Evolutionary conservation across 2,329 filamentous ascomycete species (phyloP).

Genomic region (Penicillium sp.): DNA sequence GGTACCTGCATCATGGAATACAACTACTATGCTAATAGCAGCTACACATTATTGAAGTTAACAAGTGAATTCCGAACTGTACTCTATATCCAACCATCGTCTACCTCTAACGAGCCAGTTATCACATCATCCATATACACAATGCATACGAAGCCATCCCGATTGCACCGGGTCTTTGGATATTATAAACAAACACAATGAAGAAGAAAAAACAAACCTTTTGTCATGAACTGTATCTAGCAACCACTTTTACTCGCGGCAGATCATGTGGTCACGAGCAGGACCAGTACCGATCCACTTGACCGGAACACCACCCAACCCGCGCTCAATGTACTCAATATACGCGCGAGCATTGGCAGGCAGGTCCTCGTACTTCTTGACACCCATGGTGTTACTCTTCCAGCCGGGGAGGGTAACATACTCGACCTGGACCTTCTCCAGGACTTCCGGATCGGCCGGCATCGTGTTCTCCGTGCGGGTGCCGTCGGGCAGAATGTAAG

Average conservation of each 20-base stretch:
- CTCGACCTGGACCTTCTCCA: constrained; percentile 48
- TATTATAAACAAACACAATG: too few relatives aligned
- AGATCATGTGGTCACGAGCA: constrained; percentile 54
- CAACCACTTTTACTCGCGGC: constrained; percentile 37
- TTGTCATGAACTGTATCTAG: too few relatives aligned
- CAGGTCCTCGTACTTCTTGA: constrained; percentile 49
- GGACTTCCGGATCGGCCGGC: constrained; percentile 48
- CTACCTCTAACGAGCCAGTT: too few relatives aligned
- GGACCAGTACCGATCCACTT: constrained; percentile 59
- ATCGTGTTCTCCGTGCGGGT: constrained; percentile 45
- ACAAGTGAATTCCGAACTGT: too few relatives aligned
- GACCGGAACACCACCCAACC: constrained; percentile 48
- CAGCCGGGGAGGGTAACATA: constrained; percentile 55
- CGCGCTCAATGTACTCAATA: constrained; percentile 52
- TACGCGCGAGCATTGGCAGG: constrained; percentile 52
- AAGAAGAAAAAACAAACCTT: too few relatives aligned
- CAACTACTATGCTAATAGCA: too few relatives aligned
- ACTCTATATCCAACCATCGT: too few relatives aligned
- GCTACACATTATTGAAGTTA: too few relatives aligned
- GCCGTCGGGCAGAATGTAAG: constrained; percentile 47
- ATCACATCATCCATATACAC: too few relatives aligned
- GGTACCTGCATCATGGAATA: too few relatives aligned
- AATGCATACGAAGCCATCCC: too few relatives aligned
- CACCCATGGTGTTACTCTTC: constrained; percentile 52
- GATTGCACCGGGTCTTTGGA: too few relatives aligned